A percentile compares a stretch with the other conserved stretches of the same genome.
phyloP scores from a whole-genome alignment of 306 rosid species.

The Prinsepia uniflora region DNA sequence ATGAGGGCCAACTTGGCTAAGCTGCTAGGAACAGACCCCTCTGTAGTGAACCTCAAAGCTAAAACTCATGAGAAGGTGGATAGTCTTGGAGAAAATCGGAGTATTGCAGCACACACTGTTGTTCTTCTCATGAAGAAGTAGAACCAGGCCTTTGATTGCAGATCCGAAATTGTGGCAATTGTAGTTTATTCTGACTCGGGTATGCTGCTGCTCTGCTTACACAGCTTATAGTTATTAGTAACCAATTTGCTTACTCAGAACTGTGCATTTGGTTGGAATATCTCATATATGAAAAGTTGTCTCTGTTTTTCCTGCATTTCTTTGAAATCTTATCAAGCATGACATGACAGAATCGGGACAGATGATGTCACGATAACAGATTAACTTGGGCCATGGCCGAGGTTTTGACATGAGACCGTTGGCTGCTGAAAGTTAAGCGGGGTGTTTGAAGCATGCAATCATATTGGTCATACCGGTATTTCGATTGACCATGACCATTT shows the following conservation, averaged over 20 bases:
- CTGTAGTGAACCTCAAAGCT: conserved; percentile 87
- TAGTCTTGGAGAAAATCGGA: conserved; percentile 93
- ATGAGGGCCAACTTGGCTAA: conserved; percentile 81
- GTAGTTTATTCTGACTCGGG: background rate
- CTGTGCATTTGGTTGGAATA: conserved; percentile 3
- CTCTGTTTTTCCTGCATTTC: background rate
- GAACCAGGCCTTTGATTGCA: background rate
- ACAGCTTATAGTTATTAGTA: background rate
- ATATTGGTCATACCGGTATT: background rate
- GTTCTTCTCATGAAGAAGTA: conserved; percentile 87
- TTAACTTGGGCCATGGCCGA: background rate
- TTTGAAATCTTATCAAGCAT: background rate
- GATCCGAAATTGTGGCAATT: background rate
- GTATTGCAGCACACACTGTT: conserved; percentile 96
- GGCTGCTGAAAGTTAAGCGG: background rate
- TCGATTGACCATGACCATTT: background rate
- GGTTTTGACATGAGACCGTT: background rate
- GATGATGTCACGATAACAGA: background rate
- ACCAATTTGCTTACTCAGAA: background rate
- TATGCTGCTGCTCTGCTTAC: background rate
- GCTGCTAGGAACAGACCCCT: conserved; percentile 80
- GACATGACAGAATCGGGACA: background rate
- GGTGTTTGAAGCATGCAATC: background rate
- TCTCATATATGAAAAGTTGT: conserved; percentile 6
- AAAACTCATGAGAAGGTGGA: conserved; percentile 98